Base-by-base conservation (phyloP, 306 rosid genomes). In the Inga laurina region DNA sequence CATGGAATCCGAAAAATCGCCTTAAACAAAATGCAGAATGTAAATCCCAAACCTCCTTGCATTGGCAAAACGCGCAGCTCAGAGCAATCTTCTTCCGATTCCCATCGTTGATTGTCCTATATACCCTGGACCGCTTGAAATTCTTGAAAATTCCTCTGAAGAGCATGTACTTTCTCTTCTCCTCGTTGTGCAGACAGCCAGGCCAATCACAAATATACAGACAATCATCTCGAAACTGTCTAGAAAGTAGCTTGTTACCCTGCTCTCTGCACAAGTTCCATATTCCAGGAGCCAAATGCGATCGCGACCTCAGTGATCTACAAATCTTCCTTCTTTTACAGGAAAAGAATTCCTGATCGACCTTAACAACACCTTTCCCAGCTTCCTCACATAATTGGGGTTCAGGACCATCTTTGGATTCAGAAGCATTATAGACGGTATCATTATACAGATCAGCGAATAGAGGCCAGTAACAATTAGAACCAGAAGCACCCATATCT, bases 181-280 rank as follows among this genome's bases (percentile, higher is more conserved):
- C 97, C 68, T 97, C 99, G 7, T 80, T 78, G 85, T 97, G 99
- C 45, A 88, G 88, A 45, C 99, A 97, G 0, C 97, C 97, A 0
- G 99, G 99, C 99, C 97, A 94, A 79, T 91, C 95, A 75, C 98
- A 90, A 7, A 97, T 78, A 46, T 97, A 97, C 52, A 97, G 75
- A 76, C 86, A 85, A 34, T 97, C 99, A 41, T 93, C 93, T 2
- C 99, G 94, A 81, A 91, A 97, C 57, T 93, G 95, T 15, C 99
- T 84, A 0, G 87, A 90, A 2, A 97, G 91, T 0, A 97, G 91
- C 87, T 97, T 97, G 64, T 9, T 90, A 8, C 99, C 99, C 49
- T 90, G 90, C 54, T 97, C 99, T 5, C 98, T 86, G 67, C 93
- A 90, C 84, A 97, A 35, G 44, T 70, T 94, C 98, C 98, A 88